Conservation (phyloP, 129 eudicot genomes). For the Tagetes patula region DNA sequence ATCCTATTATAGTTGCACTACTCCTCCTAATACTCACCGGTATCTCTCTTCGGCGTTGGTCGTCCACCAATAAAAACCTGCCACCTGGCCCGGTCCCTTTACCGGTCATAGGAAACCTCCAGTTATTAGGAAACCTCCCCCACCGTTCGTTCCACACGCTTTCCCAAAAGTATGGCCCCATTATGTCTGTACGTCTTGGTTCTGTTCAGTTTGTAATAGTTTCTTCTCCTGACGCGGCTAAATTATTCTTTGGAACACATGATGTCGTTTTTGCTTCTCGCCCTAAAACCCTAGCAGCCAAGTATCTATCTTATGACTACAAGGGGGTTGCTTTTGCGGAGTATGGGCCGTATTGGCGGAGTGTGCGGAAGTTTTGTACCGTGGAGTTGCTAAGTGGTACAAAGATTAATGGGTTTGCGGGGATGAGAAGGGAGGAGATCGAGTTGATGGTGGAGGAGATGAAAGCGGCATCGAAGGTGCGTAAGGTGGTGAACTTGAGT, state of each 20-base stretch:
- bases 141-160: conserved; percentile 6
- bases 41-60: neutral
- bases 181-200: conserved; percentile 2
- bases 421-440: conserved; percentile 15
- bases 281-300: neutral
- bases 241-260: neutral
- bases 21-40: neutral
- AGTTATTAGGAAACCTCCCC: conserved; percentile 12
- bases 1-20: neutral
- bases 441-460: conserved; percentile 6
- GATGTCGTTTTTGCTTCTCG: neutral
- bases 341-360: conserved; percentile 12
- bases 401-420: neutral
- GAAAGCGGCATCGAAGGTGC: neutral
- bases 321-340: neutral
- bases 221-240: neutral
- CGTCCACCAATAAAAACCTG: neutral
- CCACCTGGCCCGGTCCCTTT: conserved; percentile 10
- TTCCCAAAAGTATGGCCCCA: conserved; percentile 8
- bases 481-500: conserved; percentile 11
- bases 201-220: conserved; percentile 5
- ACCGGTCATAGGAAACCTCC: conserved; percentile 11
- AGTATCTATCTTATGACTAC: conserved; percentile 8
- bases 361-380: conserved; percentile 1
- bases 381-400: conserved; percentile 1